Evolutionary conservation across 345 rosid species (phyloP), one percentile per base, ranked within the genome.

Genomic region (Hypericum androsaemum): DNA sequence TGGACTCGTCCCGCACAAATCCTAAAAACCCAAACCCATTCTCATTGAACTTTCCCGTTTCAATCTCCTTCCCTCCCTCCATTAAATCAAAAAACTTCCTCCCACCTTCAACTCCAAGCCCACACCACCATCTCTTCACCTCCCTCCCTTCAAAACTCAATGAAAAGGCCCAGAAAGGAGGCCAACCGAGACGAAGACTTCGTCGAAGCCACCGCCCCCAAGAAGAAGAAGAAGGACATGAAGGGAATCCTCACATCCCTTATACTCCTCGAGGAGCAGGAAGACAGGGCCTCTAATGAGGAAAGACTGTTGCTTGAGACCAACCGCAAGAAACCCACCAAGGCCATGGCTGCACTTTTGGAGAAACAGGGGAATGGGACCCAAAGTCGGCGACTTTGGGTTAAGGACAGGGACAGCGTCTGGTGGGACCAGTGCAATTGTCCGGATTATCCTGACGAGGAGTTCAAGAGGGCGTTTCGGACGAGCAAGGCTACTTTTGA

Each of bases 381-480:
- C 13, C 87, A 89, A 28, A 81, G 73, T 5, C 64, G 89, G 59
- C 60, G 98, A 74, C 62, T 90, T 54, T 90, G 98, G 98, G 98
- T 90, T 0, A 87, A 81, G 54, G 95, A 90, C 50, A 59, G 98
- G 52, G 82, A 89, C 8, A 73, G 73, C 14, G 84, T 83, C 0
- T 90, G 98, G 98, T 90, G 98, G 98, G 98, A 90, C 32, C 92
- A 87, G 56, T 90, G 95, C 15, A 87, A 58, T 59, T 58, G 77
- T 11, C 74, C 74, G 2, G 96, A 87, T 64, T 90, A 59, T 49
- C 92, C 96, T 0, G 96, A 87, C 2, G 78, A 73, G 11, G 96
- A 90, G 6, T 90, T 90, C 74, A 84, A 64, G 68, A 73, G 53
- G 59, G 86, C 92, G 22, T 90, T 90, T 62, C 53, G 98, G 44